These are phyloP conservation scores for Sporothrix variecibatus DNA, from an alignment of 2,329 filamentous ascomycete genomes.

Conservation along the genomic window DNA sequence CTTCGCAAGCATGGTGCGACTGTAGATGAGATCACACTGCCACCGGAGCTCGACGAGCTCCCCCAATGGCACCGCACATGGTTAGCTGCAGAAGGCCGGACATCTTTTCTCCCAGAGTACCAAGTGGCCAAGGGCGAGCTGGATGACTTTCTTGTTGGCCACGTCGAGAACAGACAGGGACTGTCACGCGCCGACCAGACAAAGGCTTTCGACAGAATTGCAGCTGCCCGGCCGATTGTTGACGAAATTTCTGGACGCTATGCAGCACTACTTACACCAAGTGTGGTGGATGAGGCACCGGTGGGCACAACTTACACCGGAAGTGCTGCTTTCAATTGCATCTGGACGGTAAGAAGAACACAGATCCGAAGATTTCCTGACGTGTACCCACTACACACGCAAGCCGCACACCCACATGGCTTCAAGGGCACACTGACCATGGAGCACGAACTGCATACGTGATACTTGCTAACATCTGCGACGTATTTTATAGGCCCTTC, in stretches of 20 bases:
- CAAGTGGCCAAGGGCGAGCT: constrained; percentile 50
- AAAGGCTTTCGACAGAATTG: constrained; percentile 57
- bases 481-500: constrained; percentile 45
- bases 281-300: constrained; percentile 61
- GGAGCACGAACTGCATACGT: neutral
- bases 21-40: constrained; percentile 58
- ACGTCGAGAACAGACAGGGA: constrained; percentile 52
- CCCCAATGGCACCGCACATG: constrained; percentile 55
- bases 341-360: constrained; percentile 50
- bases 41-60: constrained; percentile 50
- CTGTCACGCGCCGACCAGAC: constrained; percentile 52
- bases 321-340: constrained; percentile 51
- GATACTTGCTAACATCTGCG: neutral
- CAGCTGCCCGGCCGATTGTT: constrained; percentile 54
- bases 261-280: constrained; percentile 59
- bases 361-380: too few relatives aligned
- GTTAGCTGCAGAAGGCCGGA: constrained; percentile 54
- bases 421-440: too few relatives aligned
- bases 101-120: constrained; percentile 58
- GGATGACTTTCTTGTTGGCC: constrained; percentile 45
- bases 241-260: constrained; percentile 56
- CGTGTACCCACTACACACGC: too few relatives aligned
- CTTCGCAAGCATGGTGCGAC: constrained; percentile 51
- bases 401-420: too few relatives aligned
- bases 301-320: constrained; percentile 56